Evolutionary conservation across 75 land plant species (phyloP).

Genomic region (Azolla pinnata): DNA sequence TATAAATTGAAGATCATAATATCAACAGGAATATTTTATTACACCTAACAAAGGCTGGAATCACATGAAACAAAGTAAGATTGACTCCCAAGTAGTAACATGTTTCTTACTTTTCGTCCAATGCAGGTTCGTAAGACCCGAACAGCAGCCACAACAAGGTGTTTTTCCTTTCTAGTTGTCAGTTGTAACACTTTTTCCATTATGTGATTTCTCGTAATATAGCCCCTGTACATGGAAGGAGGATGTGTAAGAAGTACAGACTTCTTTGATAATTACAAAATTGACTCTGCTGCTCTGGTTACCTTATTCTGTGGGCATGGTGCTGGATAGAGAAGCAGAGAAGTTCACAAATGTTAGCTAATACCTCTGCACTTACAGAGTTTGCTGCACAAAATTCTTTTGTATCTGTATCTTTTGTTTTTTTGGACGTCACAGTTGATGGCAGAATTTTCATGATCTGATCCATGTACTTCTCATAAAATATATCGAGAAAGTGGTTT

Average conservation of each 20-base stretch:
- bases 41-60: no score
- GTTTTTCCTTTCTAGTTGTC: slow-evolving; percentile 68
- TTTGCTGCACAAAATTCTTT: slow-evolving; percentile 6
- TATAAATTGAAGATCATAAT: no score
- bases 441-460: slow-evolving; percentile 60
- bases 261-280: no score
- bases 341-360: slow-evolving; percentile 80
- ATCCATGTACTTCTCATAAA: slow-evolving; percentile 80
- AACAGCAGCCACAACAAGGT: slow-evolving; percentile 83
- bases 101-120: slow-evolving; percentile 56
- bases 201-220: slow-evolving; percentile 68
- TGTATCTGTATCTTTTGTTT: slow-evolving; percentile 8
- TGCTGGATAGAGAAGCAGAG: slow-evolving; percentile 88
- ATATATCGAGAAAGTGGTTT: slow-evolving; percentile 65
- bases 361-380: slow-evolving; percentile 53
- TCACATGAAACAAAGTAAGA: not conserved
- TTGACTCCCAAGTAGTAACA: not conserved
- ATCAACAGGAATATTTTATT: no score
- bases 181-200: slow-evolving; percentile 71
- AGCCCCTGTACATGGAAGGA: slow-evolving; percentile 43
- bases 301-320: slow-evolving; percentile 87
- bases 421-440: slow-evolving; percentile 44
- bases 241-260: no score
- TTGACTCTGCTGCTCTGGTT: no score
- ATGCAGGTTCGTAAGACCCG: slow-evolving; percentile 77